Percentiles rank a stretch among this genome's conserved stretches.
Conservation (phyloP, 352 stramenopile species). For the Thalassiosira livingstoniorum region DNA sequence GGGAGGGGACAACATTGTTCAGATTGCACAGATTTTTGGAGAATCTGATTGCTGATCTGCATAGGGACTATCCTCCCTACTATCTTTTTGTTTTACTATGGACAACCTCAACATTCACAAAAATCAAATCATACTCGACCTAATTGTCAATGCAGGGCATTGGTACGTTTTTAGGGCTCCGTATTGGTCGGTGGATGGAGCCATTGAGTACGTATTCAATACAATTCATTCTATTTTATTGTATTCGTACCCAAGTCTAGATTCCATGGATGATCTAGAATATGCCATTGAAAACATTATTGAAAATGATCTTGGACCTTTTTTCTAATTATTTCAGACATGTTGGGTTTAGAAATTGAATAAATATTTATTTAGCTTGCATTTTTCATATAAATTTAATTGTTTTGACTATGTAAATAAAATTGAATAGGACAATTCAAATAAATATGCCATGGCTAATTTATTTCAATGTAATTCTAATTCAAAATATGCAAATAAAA, state of each 20-base stretch:
- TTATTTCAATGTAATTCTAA: not conserved
- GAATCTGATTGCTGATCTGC: constrained; percentile 19
- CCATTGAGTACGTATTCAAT: constrained; percentile 18
- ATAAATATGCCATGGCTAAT: not conserved
- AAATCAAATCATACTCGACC: constrained; percentile 2
- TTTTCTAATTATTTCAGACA: not conserved
- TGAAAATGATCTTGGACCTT: too few species aligned
- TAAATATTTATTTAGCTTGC: too few species aligned
- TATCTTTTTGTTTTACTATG: constrained; percentile 38
- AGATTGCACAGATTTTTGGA: constrained; percentile 17
- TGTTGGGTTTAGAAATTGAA: constrained; percentile 1
- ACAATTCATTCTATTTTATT: not conserved
- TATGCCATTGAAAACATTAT: not conserved
- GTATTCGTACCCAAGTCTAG: not conserved
- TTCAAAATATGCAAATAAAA: not conserved
- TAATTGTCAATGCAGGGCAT: constrained; percentile 32
- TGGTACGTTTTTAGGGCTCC: constrained; percentile 36
- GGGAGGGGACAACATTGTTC: constrained; percentile 15
- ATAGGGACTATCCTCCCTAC: not conserved
- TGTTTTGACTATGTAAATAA: not conserved
- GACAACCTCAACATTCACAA: constrained; percentile 38
- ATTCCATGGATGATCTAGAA: constrained; percentile 9
- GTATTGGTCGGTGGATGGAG: constrained; percentile 41
- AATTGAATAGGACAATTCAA: not conserved
- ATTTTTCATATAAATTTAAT: too few species aligned